Conservation (phyloP, 208 protist species). For the Naegleria gruberi region DNA sequence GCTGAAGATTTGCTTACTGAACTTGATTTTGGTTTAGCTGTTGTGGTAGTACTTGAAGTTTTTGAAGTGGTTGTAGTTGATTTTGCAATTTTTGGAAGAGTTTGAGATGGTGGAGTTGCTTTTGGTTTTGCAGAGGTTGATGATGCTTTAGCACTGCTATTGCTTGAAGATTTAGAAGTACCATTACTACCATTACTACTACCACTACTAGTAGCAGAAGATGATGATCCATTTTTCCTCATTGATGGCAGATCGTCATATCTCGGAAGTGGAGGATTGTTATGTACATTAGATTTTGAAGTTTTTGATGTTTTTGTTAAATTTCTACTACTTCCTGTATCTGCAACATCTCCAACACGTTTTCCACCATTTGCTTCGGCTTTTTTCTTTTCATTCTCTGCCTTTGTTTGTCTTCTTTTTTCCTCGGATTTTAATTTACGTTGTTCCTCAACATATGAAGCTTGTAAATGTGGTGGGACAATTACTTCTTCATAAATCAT, state of each 20-base stretch:
- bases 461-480: not conserved
- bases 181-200: no score
- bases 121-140: not conserved
- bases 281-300: no score
- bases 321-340: no score
- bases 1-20: no score
- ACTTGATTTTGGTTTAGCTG: no score
- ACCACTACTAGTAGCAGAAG: no score
- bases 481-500: not conserved
- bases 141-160: not conserved
- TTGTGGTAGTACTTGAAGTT: not conserved
- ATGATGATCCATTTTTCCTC: no score
- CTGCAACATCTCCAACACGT: no score
- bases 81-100: not conserved
- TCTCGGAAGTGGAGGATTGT: no score
- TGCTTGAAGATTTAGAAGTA: not conserved
- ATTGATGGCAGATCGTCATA: no score
- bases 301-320: not conserved
- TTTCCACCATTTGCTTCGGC: no score
- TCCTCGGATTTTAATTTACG: not conserved
- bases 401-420: not conserved
- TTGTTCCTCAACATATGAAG: not conserved
- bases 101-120: not conserved
- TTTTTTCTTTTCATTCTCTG: not conserved
- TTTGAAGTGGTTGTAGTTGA: not conserved